Evolutionary conservation across 2,329 filamentous ascomycete species (phyloP), one percentile per base, ranked within the genome.

Genomic region (Nectriaceae sp.): DNA sequence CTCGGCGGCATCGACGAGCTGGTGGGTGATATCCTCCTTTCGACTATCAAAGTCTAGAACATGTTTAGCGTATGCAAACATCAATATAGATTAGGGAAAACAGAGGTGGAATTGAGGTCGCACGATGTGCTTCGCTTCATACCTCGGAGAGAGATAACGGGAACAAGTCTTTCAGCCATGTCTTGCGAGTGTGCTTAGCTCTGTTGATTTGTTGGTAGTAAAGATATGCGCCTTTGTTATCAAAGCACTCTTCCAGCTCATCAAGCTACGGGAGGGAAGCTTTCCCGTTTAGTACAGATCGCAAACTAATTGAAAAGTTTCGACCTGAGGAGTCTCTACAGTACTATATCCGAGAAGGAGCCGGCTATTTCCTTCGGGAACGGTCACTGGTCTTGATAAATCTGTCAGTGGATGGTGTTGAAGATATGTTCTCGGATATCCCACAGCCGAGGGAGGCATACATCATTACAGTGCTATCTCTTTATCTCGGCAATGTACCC

Each of bases 1-100:
- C 50, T 79, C 75, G 1, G 77, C 75, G 2, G 77, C 77, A 24
- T 71, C 46, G 42, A 77, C 64, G 11, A 80, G 68, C 47, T 80
- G 62, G 2, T 59, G 44, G 1, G 75, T 77, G 51, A 80, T 80
- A 26, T 74, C 66, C 39, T 75, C 69, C 56, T 76, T 72, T 36
- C 77, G 72, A 8, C 60, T 54, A 22, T 74, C 67, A 50, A 77
- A 80, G 56, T 78, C 52, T 47, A 29, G 22, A 35, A 38, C 20
- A 21, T 26, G 4, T 3, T 46, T 16, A 49, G 40, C n/a, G 11
- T 29, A 5, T 21, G 18, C 20, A 15, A n/a, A n/a, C n/a, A n/a
- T 21, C 36, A 21, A 16, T 18, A 11, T n/a, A 37, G 6, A 39
- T 5, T 44, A 15, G 15, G 11, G 11, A 13, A 5, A 15, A 21